Evolutionary conservation across 2,329 filamentous ascomycete species (phyloP).

Genomic region (Acrocalymma vagum): DNA sequence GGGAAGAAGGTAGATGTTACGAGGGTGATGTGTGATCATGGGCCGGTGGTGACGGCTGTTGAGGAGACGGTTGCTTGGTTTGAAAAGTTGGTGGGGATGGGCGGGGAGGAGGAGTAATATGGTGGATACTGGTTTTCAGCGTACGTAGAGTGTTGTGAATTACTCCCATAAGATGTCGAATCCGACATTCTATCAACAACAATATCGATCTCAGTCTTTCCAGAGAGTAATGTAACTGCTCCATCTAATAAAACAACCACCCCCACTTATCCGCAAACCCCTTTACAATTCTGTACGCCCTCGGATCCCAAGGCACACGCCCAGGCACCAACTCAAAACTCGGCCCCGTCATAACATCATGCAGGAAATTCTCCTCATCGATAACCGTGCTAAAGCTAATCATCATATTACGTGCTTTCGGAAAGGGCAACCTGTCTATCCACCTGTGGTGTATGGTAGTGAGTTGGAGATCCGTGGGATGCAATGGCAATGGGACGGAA

Average conservation of each 20-base stretch:
- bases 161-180: too few species aligned
- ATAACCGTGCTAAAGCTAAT: conserved; percentile 40
- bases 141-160: too few species aligned
- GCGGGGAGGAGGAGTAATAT: too few species aligned
- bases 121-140: too few species aligned
- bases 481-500: conserved; percentile 32
- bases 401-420: conserved; percentile 49
- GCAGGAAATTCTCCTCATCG: conserved; percentile 49
- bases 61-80: conserved; percentile 38
- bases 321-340: conserved; percentile 44
- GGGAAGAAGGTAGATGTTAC: conserved; percentile 51
- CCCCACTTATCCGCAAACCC: conserved; percentile 49
- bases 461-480: conserved; percentile 46
- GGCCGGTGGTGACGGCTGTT: conserved; percentile 32
- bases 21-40: conserved; percentile 45
- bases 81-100: conserved; percentile 18
- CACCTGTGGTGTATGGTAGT: conserved; percentile 46
- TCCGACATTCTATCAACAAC: too few species aligned
- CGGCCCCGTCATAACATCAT: conserved; percentile 41
- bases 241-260: conserved; percentile 20
- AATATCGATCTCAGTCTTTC: conserved; percentile 1
- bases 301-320: conserved; percentile 40
- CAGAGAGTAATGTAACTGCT: not conserved
- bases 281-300: conserved; percentile 44
- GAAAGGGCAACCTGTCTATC: conserved; percentile 54